Conservation (phyloP, 805 yeast genomes). For the Pichia californica region DNA sequence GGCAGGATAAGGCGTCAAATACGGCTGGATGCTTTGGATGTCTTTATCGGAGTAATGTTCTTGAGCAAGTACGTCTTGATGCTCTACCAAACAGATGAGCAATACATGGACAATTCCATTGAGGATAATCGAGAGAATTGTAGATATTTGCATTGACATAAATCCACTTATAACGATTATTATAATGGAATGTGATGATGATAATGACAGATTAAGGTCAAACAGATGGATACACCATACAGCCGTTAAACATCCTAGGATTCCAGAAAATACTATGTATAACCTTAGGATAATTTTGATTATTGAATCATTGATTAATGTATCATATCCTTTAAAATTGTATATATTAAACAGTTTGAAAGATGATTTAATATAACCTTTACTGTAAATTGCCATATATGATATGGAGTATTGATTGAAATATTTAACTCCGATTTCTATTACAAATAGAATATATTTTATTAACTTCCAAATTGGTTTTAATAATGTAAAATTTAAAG, state of each 20-base stretch:
- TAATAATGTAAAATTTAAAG: background rate
- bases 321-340: conserved; percentile 73
- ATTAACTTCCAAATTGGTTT: conserved; percentile 2
- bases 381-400: conserved; percentile 79
- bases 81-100: conserved; percentile 75
- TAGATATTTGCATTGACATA: conserved; percentile 66
- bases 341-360: conserved; percentile 71
- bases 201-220: conserved; percentile 27
- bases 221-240: conserved; percentile 64
- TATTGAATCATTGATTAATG: conserved; percentile 75
- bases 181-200: background rate
- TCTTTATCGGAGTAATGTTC: conserved; percentile 47
- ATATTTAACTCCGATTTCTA: conserved; percentile 11
- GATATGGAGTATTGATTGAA: conserved; percentile 85
- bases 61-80: conserved; percentile 71
- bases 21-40: background rate
- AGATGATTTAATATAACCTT: conserved; percentile 64
- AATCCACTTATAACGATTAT: conserved; percentile 17
- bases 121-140: conserved; percentile 61
- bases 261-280: conserved; percentile 62
- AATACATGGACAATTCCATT: conserved; percentile 76
- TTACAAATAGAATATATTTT: background rate
- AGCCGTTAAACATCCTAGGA: conserved; percentile 40
- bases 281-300: conserved; percentile 70
- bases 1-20: background rate